Percentiles rank a stretch among this genome's conserved stretches.
phyloP scores from a whole-genome alignment of 169 alveolate species.

The Cryptosporidium sp. region DNA sequence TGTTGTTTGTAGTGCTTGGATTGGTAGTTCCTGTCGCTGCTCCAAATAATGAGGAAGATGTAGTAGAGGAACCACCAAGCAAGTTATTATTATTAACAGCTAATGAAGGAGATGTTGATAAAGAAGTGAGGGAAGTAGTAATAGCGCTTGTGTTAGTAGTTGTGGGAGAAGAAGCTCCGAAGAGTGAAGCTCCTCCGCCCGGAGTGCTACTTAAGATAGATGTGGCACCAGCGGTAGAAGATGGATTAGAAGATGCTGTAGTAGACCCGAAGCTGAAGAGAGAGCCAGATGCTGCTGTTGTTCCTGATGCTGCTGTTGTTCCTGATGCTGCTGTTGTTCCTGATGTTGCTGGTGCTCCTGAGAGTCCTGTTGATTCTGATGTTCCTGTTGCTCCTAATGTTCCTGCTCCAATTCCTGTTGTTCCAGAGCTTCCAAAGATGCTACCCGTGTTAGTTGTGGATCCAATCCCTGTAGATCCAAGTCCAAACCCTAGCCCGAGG shows the following conservation, averaged over 20 bases:
- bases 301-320: not conserved
- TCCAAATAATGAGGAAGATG: not conserved
- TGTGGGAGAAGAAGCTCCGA: conserved; percentile 6
- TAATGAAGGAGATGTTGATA: not conserved
- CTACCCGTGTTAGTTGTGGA: not conserved
- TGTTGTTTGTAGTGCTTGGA: not conserved
- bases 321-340: not conserved
- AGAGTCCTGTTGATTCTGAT: too few relatives aligned
- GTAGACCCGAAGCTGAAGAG: not conserved
- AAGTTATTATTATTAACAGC: not conserved
- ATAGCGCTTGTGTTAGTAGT: not conserved
- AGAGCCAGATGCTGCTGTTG: not conserved
- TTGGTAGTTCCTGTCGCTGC: not conserved
- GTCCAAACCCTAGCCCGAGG: not conserved
- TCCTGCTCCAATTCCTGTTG: not conserved
- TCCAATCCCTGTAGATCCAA: not conserved
- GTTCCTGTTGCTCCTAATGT: too few relatives aligned
- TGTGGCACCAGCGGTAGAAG: not conserved
- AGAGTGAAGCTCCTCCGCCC: conserved; percentile 8
- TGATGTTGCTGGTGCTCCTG: not conserved
- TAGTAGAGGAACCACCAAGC: not conserved
- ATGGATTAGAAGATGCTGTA: not conserved
- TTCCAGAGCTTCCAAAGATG: not conserved
- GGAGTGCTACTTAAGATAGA: not conserved
- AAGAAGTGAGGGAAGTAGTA: conserved; percentile 1